Evolutionary conservation across 352 stramenopile genomes (phyloP).

Genomic region (Phytophthora agathidicida): DNA sequence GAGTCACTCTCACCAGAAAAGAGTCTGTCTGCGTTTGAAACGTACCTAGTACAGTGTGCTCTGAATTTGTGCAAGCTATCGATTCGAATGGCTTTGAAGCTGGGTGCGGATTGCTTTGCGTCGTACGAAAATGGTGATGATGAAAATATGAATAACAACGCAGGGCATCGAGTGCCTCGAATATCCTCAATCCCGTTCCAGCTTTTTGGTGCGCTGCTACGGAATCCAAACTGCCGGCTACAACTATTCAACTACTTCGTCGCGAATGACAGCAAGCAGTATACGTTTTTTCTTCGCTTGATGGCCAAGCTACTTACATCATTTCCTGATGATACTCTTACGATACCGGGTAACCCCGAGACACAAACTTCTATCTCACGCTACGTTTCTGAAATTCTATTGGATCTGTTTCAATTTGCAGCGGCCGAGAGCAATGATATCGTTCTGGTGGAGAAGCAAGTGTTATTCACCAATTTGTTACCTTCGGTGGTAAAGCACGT

Average conservation of each 20-base stretch:
- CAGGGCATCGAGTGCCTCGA: conserved; percentile 10
- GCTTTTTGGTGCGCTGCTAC: conserved; percentile 52
- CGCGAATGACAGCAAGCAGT: conserved; percentile 63
- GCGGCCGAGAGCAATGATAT: conserved; percentile 43
- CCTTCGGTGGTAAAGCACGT: conserved; percentile 48
- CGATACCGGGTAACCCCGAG: conserved; percentile 8
- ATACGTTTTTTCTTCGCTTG: conserved; percentile 68
- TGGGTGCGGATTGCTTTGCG: conserved; percentile 70
- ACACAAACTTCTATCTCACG: conserved; percentile 32
- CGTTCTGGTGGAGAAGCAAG: conserved; percentile 46
- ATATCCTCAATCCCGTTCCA: conserved; percentile 61
- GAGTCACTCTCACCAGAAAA: conserved; percentile 3
- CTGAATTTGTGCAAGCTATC: conserved; percentile 60
- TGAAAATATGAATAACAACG: conserved; percentile 15
- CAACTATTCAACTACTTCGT: conserved; percentile 69
- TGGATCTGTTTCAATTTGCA: conserved; percentile 52
- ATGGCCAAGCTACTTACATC: conserved; percentile 66
- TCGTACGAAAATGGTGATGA: conserved; percentile 31
- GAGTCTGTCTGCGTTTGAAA: conserved; percentile 33
- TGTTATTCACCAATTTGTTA: conserved; percentile 60
- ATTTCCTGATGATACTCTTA: conserved; percentile 52
- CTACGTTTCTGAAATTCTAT: conserved; percentile 50
- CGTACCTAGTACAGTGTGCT: conserved; percentile 68
- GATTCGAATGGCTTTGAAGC: conserved; percentile 69
- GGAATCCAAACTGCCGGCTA: conserved; percentile 49